Conservation (phyloP, 495 filamentous ascomycete genomes). For the Geopyxis carbonaria region DNA sequence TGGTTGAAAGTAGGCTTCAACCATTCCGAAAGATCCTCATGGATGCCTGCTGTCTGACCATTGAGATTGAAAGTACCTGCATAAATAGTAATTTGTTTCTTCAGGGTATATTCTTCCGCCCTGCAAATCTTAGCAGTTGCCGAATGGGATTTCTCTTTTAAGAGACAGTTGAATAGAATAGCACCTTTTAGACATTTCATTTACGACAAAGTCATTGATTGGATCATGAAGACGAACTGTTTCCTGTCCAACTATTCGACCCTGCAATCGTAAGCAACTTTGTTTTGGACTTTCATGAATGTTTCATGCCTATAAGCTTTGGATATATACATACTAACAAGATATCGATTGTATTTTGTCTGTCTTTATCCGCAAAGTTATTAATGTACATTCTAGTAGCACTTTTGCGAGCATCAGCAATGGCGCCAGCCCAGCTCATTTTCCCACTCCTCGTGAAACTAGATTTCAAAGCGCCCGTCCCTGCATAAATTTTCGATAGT, state of each 20-base stretch:
- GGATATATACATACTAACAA: conserved; percentile 35
- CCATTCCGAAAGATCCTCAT: conserved; percentile 71
- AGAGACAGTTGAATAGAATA: too few relatives aligned
- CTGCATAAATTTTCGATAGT: conserved; percentile 87
- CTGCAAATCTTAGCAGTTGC: too few relatives aligned
- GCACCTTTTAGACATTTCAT: conserved; percentile 52
- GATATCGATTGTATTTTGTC: conserved; percentile 88
- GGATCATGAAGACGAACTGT: conserved; percentile 83
- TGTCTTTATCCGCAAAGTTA: conserved; percentile 84
- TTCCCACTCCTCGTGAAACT: conserved; percentile 94
- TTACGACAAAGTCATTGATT: conserved; percentile 70
- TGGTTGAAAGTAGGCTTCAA: conserved; percentile 44
- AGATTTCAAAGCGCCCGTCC: conserved; percentile 85
- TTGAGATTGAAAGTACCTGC: conserved; percentile 92
- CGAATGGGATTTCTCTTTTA: too few relatives aligned
- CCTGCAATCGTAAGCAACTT: conserved; percentile 29
- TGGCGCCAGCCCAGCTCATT: conserved; percentile 85
- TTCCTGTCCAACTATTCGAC: conserved; percentile 62
- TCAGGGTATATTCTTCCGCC: conserved; percentile 36
- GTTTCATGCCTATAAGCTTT: background rate
- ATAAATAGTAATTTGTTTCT: conserved; percentile 44
- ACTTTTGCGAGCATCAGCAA: conserved; percentile 87
- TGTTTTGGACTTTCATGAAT: too few relatives aligned
- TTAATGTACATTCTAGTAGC: conserved; percentile 89
- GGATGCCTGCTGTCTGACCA: conserved; percentile 56